These are phyloP conservation scores for Eucalyptus melliodora DNA, from an alignment of 345 rosid species.

Conservation along the genomic window DNA sequence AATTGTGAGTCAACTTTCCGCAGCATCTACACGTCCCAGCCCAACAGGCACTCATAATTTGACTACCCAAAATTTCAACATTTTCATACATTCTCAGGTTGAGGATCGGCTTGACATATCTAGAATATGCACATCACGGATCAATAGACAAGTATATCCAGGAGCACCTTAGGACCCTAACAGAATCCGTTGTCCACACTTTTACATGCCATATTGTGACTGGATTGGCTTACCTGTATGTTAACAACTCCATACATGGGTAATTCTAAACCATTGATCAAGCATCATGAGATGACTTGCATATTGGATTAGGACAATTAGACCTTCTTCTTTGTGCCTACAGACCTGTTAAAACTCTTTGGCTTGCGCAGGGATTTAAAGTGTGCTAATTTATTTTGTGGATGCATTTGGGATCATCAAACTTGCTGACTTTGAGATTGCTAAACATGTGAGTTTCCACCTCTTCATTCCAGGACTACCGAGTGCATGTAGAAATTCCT, in stretches of 20 bases:
- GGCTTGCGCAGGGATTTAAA: conserved; percentile 55
- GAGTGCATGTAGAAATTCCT: not conserved
- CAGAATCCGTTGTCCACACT: not conserved
- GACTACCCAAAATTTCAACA: not conserved
- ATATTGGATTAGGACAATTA: not conserved
- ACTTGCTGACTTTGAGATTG: conserved; percentile 92
- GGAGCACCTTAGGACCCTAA: not conserved
- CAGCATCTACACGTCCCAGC: too few species aligned
- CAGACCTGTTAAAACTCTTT: not conserved
- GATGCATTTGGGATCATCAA: conserved; percentile 76
- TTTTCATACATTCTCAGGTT: not conserved
- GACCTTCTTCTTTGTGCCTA: not conserved
- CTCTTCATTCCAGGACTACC: fast-evolving
- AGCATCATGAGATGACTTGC: not conserved
- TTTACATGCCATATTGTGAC: not conserved
- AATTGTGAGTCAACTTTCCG: not conserved
- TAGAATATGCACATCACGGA: not conserved
- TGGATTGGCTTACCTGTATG: conserved; percentile 1
- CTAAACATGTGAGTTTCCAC: conserved; percentile 64
- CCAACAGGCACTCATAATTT: not conserved
- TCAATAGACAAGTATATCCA: too few species aligned
- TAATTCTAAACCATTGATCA: not conserved
- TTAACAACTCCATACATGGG: not conserved
- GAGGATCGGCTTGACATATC: not conserved
- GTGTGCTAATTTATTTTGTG: conserved; percentile 88